A percentile compares a stretch with the other conserved stretches of the same genome.
Evolutionary conservation across 257 asterid species (phyloP).

Genomic region (Solanum sejunctum): DNA sequence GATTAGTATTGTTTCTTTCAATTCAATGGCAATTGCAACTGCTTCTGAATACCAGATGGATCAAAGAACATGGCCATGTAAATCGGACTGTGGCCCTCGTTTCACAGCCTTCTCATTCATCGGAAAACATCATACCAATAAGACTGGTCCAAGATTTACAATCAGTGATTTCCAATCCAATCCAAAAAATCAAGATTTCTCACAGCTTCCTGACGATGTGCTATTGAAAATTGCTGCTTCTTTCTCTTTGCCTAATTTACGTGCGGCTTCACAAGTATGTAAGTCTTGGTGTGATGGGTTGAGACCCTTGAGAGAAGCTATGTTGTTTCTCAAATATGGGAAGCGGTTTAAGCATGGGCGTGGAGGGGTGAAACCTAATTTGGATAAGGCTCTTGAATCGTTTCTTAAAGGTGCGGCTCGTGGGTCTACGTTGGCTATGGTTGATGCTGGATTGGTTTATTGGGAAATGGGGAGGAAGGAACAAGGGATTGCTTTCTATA

Average conservation of each 20-base stretch:
- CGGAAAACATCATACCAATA: slow-evolving; percentile 14
- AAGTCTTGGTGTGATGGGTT: slow-evolving; percentile 81
- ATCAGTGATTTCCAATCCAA: neutral
- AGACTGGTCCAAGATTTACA: slow-evolving; percentile 2
- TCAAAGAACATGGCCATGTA: slow-evolving; percentile 32
- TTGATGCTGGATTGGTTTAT: slow-evolving; percentile 67
- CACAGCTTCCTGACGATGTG: slow-evolving; percentile 54
- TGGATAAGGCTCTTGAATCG: slow-evolving; percentile 48
- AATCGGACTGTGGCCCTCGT: slow-evolving; percentile 16
- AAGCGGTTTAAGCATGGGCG: slow-evolving; percentile 72
- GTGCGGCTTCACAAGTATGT: slow-evolving; percentile 72
- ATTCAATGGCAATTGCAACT: neutral
- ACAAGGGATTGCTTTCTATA: slow-evolving; percentile 39
- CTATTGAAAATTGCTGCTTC: slow-evolving; percentile 37
- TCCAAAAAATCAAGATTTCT: slow-evolving; percentile 19
- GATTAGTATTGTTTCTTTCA: neutral
- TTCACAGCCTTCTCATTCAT: slow-evolving; percentile 22
- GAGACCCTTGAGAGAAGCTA: slow-evolving; percentile 57
- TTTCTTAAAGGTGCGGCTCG: slow-evolving; percentile 75
- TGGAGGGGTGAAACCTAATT: slow-evolving; percentile 39
- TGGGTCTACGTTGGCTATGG: slow-evolving; percentile 80
- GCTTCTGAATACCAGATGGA: slow-evolving; percentile 10
- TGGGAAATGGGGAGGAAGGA: slow-evolving; percentile 67
- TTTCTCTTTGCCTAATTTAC: slow-evolving; percentile 39
- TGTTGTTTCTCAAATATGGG: slow-evolving; percentile 44